phyloP scores from a whole-genome alignment of 176 grass and related monocot genomes.

The Aegilops bicornis region DNA sequence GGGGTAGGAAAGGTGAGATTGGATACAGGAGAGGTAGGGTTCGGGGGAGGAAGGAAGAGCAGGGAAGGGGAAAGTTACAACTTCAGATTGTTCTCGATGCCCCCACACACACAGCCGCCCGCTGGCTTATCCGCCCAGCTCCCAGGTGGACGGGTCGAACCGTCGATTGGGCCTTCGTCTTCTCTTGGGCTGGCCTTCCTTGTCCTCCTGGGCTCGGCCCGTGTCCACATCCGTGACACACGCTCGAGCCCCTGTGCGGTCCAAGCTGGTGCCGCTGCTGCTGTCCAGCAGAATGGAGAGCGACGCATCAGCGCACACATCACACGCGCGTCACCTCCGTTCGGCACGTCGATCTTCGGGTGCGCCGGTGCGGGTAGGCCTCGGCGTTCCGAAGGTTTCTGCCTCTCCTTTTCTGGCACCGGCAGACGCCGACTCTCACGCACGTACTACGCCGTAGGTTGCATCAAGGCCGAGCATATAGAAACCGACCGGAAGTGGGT shows the following conservation, averaged over 20 bases:
- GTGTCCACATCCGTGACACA: background rate
- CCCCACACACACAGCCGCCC: no score
- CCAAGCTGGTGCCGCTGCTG: slow-evolving; percentile 4
- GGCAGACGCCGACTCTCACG: background rate
- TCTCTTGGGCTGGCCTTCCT: no score
- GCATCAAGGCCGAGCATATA: no score
- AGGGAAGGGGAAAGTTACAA: no score
- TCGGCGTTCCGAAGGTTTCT: background rate
- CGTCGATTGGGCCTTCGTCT: no score
- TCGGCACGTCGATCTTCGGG: background rate
- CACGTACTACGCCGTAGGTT: background rate
- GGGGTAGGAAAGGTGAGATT: no score
- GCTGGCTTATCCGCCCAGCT: no score
- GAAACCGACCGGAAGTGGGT: background rate
- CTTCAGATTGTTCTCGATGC: no score
- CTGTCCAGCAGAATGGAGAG: background rate
- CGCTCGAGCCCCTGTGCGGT: background rate
- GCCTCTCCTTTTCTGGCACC: background rate
- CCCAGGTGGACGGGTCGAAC: no score
- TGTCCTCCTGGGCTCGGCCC: no score
- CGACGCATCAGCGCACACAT: background rate
- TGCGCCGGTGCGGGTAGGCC: background rate
- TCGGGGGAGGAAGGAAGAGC: no score
- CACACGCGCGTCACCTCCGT: background rate
- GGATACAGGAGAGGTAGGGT: no score